Evolutionary conservation across 306 rosid species (phyloP), one percentile per base, ranked within the genome.

Genomic region (Purshia tridentata): DNA sequence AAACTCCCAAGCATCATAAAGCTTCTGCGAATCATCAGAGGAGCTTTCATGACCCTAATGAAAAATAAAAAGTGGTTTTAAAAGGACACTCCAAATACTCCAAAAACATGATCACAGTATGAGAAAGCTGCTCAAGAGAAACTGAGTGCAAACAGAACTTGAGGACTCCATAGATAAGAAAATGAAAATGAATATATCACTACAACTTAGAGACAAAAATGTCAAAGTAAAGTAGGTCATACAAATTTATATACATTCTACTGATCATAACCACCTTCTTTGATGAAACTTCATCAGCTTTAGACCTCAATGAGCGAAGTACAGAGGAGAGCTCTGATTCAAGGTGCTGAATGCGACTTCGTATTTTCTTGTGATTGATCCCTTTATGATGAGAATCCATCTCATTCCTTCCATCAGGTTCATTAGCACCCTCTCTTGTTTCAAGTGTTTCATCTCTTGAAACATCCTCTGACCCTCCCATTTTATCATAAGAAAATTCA

Each of bases 1-100:
- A 82, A 92, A 92, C 78, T 92, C 98, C 84, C 86, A 92, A 7
- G 81, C 78, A 82, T 92, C 97, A 1, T 84, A 85, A 72, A 85
- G 82, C 69, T 76, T 76, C 76, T 13, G 84, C 69, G 82, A 76
- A 72, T 87, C 87, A 69, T 85, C 87, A 20, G 90, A 81, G 73
- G 84, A 77, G 85, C 74, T 74, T 79, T 82, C 74, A 65, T 63
- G 87, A 67, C 39, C 95, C 99, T 91, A 71, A 54, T 69, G 44
- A 73, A 80, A 70, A 76, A 71, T 56, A 76, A 51, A 74, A 69
- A 79, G 49, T 41, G 72, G 40, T 65, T 57, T 69, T 23, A 75
- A 65, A 40, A 73, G 50, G 62, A 63, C 58, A 57, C 44, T 39
- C 1, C 2, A 12, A 48, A 62, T 40, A 41, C 8, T 6, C 64